Base-by-base conservation (phyloP, 306 rosid species). In the Dryas octopetala region DNA sequence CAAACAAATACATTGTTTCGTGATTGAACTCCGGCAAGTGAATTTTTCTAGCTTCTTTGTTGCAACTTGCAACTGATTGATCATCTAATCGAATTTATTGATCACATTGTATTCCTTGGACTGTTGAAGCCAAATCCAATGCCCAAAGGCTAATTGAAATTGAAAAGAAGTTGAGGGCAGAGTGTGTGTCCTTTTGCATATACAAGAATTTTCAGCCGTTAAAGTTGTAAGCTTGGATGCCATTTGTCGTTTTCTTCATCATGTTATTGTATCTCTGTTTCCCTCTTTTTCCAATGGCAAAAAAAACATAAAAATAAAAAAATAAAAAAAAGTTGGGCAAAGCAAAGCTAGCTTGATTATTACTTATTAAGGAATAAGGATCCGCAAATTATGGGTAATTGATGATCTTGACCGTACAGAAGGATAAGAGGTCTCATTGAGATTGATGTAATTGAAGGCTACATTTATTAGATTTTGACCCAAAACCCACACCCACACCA, bases 351-450 rank as follows among this genome's bases (percentile, higher is more conserved):
- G 62, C n/a, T 49, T 62, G 73, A 40, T 38, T 55, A 62, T 49
- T 75, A 48, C 28, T 41, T 7, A 62, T 40, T 62, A 28, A 5
- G 62, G 44, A 41, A 19, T 19, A 19, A 19, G 19, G 19, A 19
- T 40, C 80, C 78, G 77, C 81, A 59, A 83, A 80, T 83, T 72
- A 75, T 58, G 89, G 73, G 57, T 19, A 19, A 13, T 5, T 10
- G 63, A 49, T 7, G 47, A 74, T 50, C 23, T 44, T 66, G 51
- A 59, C 79, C 77, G 81, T 62, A 44, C 52, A 38, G 15, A 9
- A 1, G 59, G 5, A 47, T 9, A 10, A 68, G 48, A 5, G 62
- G 40, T 38, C 12, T 17, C 23, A 7, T 80, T 14, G 53, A 66
- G 77, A 70, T 70, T 55, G 71, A 45, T 47, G 80, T 70, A 68